A percentile compares a stretch with the other conserved stretches of the same genome.
These are phyloP conservation scores for Trifolium repens DNA, from an alignment of 306 rosid genomes.

Conservation along the genomic window DNA sequence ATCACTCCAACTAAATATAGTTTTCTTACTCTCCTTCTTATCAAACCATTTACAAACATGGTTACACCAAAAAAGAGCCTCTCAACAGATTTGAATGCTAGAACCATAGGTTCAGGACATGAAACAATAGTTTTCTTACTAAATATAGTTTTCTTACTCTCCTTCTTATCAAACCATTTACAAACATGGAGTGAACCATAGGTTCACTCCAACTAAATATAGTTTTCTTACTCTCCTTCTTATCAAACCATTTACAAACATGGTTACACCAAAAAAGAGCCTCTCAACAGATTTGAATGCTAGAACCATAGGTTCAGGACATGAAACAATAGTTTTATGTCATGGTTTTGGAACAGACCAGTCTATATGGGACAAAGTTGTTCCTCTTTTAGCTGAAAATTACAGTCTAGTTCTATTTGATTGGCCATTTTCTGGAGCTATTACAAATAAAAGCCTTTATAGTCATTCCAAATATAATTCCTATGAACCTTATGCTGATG, in stretches of 20 bases:
- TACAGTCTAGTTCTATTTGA: conserved; percentile 63
- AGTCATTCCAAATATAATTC: conserved; percentile 59
- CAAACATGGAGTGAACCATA: no score
- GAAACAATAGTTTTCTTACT: conserved; percentile 60
- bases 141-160: neutral
- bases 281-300: conserved; percentile 60
- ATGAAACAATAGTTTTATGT: conserved; percentile 59
- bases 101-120: conserved; percentile 49
- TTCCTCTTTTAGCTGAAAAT: conserved; percentile 55
- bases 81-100: conserved; percentile 57
- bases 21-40: no score
- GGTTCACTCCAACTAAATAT: neutral
- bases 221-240: neutral
- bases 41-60: conserved; percentile 23
- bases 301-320: conserved; percentile 51
- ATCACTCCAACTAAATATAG: neutral
- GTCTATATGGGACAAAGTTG: conserved; percentile 70
- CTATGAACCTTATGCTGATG: conserved; percentile 64
- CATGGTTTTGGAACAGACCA: conserved; percentile 85
- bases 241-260: conserved; percentile 10
- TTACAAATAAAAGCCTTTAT: conserved; percentile 48
- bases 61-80: conserved; percentile 39
- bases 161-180: neutral
- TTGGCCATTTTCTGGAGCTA: conserved; percentile 72
- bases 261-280: conserved; percentile 37